A percentile compares a stretch with the other conserved stretches of the same genome.
Conservation (phyloP, 495 filamentous ascomycete species). For the Friedmanniomyces simplex region DNA sequence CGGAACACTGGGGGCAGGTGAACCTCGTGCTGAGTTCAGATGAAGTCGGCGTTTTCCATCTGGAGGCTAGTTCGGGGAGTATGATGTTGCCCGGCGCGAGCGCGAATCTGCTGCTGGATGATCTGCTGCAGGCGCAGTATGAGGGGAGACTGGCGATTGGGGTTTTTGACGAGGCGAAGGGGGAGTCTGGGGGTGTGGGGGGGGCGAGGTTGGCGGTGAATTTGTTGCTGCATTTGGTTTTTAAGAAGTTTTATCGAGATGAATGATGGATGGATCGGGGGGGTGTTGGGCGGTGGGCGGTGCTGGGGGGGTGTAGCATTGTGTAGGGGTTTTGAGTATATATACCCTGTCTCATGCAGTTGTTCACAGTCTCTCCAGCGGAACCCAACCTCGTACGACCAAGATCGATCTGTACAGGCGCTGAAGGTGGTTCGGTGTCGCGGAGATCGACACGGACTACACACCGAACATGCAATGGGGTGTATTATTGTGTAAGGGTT, state of each 20-base stretch:
- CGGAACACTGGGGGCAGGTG: constrained; percentile 81
- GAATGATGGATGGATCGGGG: background rate
- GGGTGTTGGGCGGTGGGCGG: too few species aligned
- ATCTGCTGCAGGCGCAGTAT: constrained; percentile 91
- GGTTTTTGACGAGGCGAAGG: constrained; percentile 55
- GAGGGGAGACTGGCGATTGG: constrained; percentile 91
- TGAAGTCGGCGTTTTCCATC: constrained; percentile 84
- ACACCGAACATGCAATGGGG: too few species aligned
- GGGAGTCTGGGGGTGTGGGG: too few species aligned
- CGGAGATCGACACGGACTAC: too few species aligned
- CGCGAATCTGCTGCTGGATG: constrained; percentile 81
- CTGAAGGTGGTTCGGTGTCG: too few species aligned
- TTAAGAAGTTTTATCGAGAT: constrained; percentile 93
- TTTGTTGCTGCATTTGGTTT: constrained; percentile 84
- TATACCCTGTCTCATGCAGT: background rate
- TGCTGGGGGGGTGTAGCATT: background rate
- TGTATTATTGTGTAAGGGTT: too few species aligned
- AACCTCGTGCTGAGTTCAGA: constrained; percentile 91
- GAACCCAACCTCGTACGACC: too few species aligned
- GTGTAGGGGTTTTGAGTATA: background rate
- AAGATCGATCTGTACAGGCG: too few species aligned
- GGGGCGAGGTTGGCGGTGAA: constrained; percentile 83
- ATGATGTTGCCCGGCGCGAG: constrained; percentile 95
- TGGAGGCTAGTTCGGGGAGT: constrained; percentile 84
- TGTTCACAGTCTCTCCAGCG: background rate